These are phyloP conservation scores for Hysterium pulicare DNA, from an alignment of 2,329 filamentous ascomycete species.

Conservation along the genomic window DNA sequence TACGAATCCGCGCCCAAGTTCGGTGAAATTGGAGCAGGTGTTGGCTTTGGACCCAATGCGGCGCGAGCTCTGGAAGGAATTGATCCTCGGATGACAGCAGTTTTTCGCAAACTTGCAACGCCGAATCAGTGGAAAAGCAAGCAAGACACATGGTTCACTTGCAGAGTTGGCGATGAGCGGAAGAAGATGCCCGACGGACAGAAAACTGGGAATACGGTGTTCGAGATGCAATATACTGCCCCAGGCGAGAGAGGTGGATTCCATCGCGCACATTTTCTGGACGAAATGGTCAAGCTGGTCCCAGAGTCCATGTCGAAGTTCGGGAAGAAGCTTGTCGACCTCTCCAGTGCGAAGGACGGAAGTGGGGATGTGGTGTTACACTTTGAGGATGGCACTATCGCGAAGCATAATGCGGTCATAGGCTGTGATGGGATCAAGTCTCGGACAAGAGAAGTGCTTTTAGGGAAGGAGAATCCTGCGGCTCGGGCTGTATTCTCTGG, in stretches of 20 bases:
- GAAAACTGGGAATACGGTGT: slow-evolving; percentile 19
- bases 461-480: slow-evolving; percentile 47
- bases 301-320: slow-evolving; percentile 42
- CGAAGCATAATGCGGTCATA: slow-evolving; percentile 49
- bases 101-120: slow-evolving; percentile 44
- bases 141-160: slow-evolving; percentile 42
- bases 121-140: slow-evolving; percentile 35
- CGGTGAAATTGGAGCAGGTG: slow-evolving; percentile 57
- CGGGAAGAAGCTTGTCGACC: slow-evolving; percentile 34
- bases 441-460: slow-evolving; percentile 49
- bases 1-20: slow-evolving; percentile 57
- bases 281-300: slow-evolving; percentile 48
- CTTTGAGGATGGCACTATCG: slow-evolving; percentile 46
- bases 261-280: slow-evolving; percentile 49
- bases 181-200: slow-evolving; percentile 13
- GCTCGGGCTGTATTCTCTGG: slow-evolving; percentile 51
- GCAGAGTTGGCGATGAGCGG: slow-evolving; percentile 33
- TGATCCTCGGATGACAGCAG: slow-evolving; percentile 43
- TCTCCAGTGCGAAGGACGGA: slow-evolving; percentile 20
- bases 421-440: slow-evolving; percentile 66
- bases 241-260: slow-evolving; percentile 33
- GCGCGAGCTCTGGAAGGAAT: slow-evolving; percentile 54
- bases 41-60: slow-evolving; percentile 56
- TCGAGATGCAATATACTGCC: slow-evolving; percentile 19
- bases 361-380: slow-evolving; percentile 30